Evolutionary conservation across 495 filamentous ascomycete species (phyloP).

Genomic region (Lasiosphaeris hirsuta): DNA sequence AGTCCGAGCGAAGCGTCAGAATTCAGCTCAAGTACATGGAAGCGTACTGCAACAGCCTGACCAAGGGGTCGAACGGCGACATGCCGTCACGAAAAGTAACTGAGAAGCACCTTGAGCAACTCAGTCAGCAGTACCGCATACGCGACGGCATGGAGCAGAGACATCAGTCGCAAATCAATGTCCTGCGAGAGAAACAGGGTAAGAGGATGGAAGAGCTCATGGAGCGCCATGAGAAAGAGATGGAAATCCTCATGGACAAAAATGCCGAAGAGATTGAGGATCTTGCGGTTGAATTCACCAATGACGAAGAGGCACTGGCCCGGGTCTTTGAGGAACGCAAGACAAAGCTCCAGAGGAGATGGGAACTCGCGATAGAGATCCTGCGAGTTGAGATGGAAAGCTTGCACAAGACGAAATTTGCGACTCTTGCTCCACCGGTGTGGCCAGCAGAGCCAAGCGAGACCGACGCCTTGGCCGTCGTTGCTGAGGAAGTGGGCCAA

Average conservation of each 20-base stretch:
- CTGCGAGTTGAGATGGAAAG: slow-evolving; percentile 57
- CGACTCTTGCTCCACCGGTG: slow-evolving; percentile 41
- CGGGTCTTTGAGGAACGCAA: slow-evolving; percentile 50
- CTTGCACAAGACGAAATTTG: slow-evolving; percentile 47
- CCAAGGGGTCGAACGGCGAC: slow-evolving; percentile 17
- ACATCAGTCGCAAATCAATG: slow-evolving; percentile 72
- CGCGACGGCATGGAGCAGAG: slow-evolving; percentile 67
- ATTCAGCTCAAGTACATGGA: slow-evolving; percentile 77
- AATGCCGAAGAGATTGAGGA: slow-evolving; percentile 50
- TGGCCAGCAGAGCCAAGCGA: slow-evolving; percentile 31
- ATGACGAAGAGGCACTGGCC: slow-evolving; percentile 51
- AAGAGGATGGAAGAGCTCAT: slow-evolving; percentile 64
- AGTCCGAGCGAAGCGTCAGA: slow-evolving; percentile 56
- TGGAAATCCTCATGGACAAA: slow-evolving; percentile 51
- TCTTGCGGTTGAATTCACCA: slow-evolving; percentile 54
- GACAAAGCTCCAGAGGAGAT: slow-evolving; percentile 49
- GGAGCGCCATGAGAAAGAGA: slow-evolving; percentile 61
- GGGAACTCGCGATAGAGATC: slow-evolving; percentile 64
- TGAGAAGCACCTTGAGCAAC: slow-evolving; percentile 55
- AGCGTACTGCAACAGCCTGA: slow-evolving; percentile 63
- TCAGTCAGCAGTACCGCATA: slow-evolving; percentile 66
- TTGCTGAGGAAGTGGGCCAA: slow-evolving; percentile 7
- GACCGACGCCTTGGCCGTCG: not conserved
- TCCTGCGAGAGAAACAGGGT: slow-evolving; percentile 73
- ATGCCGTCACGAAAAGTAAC: slow-evolving; percentile 51